These are phyloP conservation scores for Sarcodon sp. DNA, from an alignment of 768 basidiomycete species.

Conservation along the genomic window DNA sequence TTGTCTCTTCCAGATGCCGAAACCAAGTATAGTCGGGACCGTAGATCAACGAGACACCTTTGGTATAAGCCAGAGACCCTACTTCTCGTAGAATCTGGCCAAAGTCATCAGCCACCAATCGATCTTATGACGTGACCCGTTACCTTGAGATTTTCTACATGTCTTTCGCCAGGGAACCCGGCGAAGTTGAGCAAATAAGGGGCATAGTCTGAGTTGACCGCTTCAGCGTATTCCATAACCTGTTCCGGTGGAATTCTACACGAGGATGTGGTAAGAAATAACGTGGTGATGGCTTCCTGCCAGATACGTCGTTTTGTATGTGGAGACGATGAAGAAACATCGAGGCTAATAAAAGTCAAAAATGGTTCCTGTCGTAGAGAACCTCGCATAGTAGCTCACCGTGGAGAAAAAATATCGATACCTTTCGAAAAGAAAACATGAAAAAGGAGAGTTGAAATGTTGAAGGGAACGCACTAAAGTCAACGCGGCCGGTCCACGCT, in stretches of 20 bases:
- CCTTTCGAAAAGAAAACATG: conserved; percentile 23
- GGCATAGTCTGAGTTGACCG: conserved; percentile 42
- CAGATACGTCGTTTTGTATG: conserved; percentile 64
- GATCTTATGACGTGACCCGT: background rate
- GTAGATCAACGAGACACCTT: conserved; percentile 32
- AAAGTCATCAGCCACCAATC: background rate
- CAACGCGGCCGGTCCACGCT: conserved; percentile 40
- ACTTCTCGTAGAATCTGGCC: conserved; percentile 61
- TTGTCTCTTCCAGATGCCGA: conserved; percentile 31
- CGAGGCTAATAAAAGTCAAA: conserved; percentile 27
- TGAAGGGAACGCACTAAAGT: conserved; percentile 46
- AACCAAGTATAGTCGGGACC: conserved; percentile 37
- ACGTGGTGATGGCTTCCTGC: conserved; percentile 63
- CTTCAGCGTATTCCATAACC: conserved; percentile 44
- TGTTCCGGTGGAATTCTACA: conserved; percentile 48
- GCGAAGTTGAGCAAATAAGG: conserved; percentile 57
- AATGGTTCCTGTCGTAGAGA: background rate
- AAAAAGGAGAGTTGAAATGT: background rate
- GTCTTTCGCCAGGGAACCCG: conserved; percentile 55
- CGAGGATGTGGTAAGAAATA: conserved; percentile 47
- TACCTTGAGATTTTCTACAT: conserved; percentile 72
- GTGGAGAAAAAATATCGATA: conserved; percentile 72
- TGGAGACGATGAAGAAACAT: conserved; percentile 38
- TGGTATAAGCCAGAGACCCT: conserved; percentile 40
- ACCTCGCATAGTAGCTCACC: conserved; percentile 20